Base-by-base conservation (phyloP, 108 stramenopile species). In the Pseudonitzschia multiseries region DNA sequence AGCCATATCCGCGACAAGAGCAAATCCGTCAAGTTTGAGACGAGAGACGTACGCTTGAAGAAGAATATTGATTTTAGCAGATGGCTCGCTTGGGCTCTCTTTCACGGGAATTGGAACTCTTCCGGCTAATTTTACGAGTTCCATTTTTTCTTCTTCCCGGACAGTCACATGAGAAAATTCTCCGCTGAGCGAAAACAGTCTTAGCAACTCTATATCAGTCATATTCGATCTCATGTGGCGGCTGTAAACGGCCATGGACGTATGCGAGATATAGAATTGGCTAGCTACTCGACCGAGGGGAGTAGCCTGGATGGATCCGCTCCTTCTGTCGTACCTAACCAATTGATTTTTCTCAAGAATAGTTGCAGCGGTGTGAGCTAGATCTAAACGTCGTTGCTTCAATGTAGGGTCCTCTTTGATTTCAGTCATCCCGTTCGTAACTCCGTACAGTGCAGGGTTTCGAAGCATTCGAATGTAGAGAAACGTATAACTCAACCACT, bases 401-500 rank as follows among this genome's bases (percentile, higher is more conserved):
- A 99, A 84, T 5, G 81, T 84, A 3, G 95, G 97, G 70, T 99
- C 99, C 0, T 88, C 89, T 57, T 86, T 84, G 29, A 89, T 65
- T 59, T 85, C 82, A 56, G 86, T 79, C 26, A 74, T 93, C 15
- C 87, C 82, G 40, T 85, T 64, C 6, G 52, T 32, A 48, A 97
- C 93, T 31, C 94, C 94, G 78, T 99, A 99, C 18, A 97, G 79
- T 15, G 69, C 70, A 8, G 99, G 99, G 72, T 96, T 96, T 59
- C 89, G 93, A 13, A 99, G 84, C 99, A 99, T 99, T 66, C 99
- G 84, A 50, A 98, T 91, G 75, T 96, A 99, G 20, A 99, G 83
- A 72, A 99, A 99, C 22, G 99, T 95, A 87, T 99, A 99, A 57
- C 97, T 94, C 57, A 99, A 75, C 99, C 98, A 99, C 61, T 96